Percentiles rank a stretch among this genome's conserved stretches.
phyloP scores from a whole-genome alignment of 805 yeast species.

The Komagataella pseudopastoris region DNA sequence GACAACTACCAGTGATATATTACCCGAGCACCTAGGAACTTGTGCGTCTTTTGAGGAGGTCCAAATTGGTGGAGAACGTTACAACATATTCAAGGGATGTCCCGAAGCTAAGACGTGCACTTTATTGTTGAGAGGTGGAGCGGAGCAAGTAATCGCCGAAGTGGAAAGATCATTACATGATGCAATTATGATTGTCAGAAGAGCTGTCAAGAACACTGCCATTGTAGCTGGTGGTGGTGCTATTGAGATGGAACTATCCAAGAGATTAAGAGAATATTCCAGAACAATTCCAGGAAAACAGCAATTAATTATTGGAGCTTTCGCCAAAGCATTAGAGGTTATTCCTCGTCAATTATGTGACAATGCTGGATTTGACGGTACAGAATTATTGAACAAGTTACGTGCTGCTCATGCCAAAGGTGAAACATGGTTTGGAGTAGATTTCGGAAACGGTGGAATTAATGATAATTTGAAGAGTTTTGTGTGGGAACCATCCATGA shows the following conservation, averaged over 20 bases:
- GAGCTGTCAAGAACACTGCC: slow-evolving; percentile 76
- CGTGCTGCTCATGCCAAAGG: slow-evolving; percentile 93
- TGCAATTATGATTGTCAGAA: slow-evolving; percentile 95
- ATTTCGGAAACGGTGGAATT: slow-evolving; percentile 71
- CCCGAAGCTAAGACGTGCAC: slow-evolving; percentile 91
- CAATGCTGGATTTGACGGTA: slow-evolving; percentile 97
- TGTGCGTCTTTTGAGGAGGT: slow-evolving; percentile 82
- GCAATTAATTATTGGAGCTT: slow-evolving; percentile 83
- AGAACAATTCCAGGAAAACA: slow-evolving; percentile 90
- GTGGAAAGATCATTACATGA: slow-evolving; percentile 96
- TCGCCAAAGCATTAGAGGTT: slow-evolving; percentile 88
- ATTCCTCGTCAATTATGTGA: slow-evolving; percentile 97
- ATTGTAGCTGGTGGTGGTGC: slow-evolving; percentile 99
- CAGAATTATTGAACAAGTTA: slow-evolving; percentile 81
- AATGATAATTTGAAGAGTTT: slow-evolving; percentile 76
- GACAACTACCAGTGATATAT: slow-evolving; percentile 61
- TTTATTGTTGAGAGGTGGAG: slow-evolving; percentile 89
- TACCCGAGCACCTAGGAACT: slow-evolving; percentile 63
- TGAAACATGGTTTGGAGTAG: slow-evolving; percentile 85
- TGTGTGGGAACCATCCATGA: slow-evolving; percentile 97
- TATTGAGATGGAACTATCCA: slow-evolving; percentile 92
- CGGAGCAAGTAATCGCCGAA: slow-evolving; percentile 96
- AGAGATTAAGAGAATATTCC: slow-evolving; percentile 74
- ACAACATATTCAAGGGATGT: slow-evolving; percentile 85
- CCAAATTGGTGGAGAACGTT: slow-evolving; percentile 94